phyloP scores from a whole-genome alignment of 2,329 filamentous ascomycete genomes.

The Fusarium sp. region DNA sequence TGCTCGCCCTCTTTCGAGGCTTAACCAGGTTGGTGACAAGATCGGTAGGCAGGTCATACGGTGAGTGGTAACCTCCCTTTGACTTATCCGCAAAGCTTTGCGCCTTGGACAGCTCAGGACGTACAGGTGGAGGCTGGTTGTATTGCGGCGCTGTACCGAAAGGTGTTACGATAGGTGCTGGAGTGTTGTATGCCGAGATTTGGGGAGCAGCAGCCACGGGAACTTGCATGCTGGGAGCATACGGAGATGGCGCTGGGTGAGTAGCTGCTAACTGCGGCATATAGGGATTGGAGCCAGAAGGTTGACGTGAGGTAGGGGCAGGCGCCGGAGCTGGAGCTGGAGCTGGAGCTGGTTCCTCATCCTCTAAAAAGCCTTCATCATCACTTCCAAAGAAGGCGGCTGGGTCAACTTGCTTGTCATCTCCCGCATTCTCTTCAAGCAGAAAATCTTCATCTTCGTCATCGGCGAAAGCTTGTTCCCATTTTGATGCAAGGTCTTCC shows the following conservation, averaged over 20 bases:
- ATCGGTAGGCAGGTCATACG: constrained; percentile 94
- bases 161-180: constrained; percentile 36
- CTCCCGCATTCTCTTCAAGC: constrained; percentile 62
- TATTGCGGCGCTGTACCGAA: constrained; percentile 47
- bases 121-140: constrained; percentile 47
- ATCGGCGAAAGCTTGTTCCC: constrained; percentile 81
- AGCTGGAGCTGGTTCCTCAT: constrained; percentile 51
- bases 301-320: constrained; percentile 10
- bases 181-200: constrained; percentile 32
- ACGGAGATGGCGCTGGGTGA: constrained; percentile 34
- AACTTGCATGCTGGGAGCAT: constrained; percentile 31
- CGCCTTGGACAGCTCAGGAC: constrained; percentile 63
- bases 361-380: constrained; percentile 85
- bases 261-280: constrained; percentile 32
- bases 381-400: constrained; percentile 80
- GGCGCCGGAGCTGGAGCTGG: constrained; percentile 8
- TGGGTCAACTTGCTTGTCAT: constrained; percentile 63
- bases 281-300: constrained; percentile 40
- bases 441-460: constrained; percentile 76
- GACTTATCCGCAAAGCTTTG: constrained; percentile 91
- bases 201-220: constrained; percentile 17
- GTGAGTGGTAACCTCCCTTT: constrained; percentile 92
- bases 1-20: constrained; percentile 71
- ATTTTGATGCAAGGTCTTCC: constrained; percentile 80
- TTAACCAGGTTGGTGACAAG: constrained; percentile 66